Evolutionary conservation across 768 basidiomycete genomes (phyloP).

Genomic region (Suillus fuscotomentosus): DNA sequence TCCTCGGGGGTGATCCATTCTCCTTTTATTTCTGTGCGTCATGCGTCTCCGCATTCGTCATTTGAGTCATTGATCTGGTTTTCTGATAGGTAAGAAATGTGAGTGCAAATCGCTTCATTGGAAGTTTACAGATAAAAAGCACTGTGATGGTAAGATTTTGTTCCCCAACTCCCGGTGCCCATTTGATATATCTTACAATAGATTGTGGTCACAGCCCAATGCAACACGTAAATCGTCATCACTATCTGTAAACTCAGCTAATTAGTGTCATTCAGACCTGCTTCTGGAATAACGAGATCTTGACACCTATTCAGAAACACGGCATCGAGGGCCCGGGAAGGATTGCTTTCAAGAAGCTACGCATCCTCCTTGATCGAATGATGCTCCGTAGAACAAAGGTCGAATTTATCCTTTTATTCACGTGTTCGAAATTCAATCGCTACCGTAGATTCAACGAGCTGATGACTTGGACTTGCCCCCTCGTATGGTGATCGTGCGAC

Average conservation of each 20-base stretch:
- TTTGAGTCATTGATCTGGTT: slow-evolving; percentile 1
- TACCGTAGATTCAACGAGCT: slow-evolving; percentile 77
- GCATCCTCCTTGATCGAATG: slow-evolving; percentile 86
- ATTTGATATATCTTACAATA: slow-evolving; percentile 25
- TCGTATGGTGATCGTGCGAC: slow-evolving; percentile 81
- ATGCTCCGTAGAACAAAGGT: slow-evolving; percentile 94
- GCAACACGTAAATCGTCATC: slow-evolving; percentile 59
- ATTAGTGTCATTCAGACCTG: slow-evolving; percentile 57
- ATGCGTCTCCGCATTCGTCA: not conserved
- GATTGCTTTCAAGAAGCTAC: slow-evolving; percentile 88
- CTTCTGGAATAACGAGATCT: slow-evolving; percentile 96
- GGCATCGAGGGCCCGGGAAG: slow-evolving; percentile 81
- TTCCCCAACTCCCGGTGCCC: not conserved
- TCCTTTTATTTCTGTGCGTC: slow-evolving; percentile 86
- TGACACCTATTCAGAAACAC: slow-evolving; percentile 92
- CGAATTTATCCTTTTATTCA: not conserved
- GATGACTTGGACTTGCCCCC: slow-evolving; percentile 97
- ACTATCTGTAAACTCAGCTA: not conserved
- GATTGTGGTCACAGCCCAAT: slow-evolving; percentile 85
- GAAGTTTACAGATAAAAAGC: slow-evolving; percentile 80
- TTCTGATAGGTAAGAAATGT: slow-evolving; percentile 72
- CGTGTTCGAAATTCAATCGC: not conserved
- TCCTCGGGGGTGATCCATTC: slow-evolving; percentile 91
- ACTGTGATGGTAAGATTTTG: slow-evolving; percentile 68
- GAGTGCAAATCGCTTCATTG: slow-evolving; percentile 95